Percentiles rank a stretch among this genome's conserved stretches.
Evolutionary conservation across 768 basidiomycete genomes (phyloP).

Genomic region (Leccinum disarticulatum): DNA sequence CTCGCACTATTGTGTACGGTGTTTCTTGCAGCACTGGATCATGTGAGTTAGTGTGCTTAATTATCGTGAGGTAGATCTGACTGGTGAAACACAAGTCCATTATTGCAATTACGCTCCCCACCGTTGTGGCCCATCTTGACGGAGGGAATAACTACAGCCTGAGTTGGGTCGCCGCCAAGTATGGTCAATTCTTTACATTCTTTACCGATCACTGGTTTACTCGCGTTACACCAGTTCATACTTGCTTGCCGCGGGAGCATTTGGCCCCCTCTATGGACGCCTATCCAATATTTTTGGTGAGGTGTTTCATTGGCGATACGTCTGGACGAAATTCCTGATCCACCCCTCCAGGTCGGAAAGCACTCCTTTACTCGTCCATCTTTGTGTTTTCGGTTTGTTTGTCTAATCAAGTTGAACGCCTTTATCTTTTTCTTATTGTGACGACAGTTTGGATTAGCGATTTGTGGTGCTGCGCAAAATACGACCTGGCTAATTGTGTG

Average conservation of each 20-base stretch:
- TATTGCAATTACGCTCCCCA: slow-evolving; percentile 69
- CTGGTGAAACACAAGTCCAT: slow-evolving; percentile 42
- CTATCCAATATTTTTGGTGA: slow-evolving; percentile 55
- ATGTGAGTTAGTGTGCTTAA: slow-evolving; percentile 35
- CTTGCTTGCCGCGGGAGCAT: slow-evolving; percentile 62
- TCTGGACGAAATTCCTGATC: background rate
- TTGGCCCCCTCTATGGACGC: slow-evolving; percentile 76
- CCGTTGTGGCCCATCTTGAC: slow-evolving; percentile 61
- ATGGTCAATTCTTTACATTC: slow-evolving; percentile 5
- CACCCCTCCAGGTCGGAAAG: slow-evolving; percentile 53
- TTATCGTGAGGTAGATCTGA: background rate
- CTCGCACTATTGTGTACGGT: slow-evolving; percentile 24
- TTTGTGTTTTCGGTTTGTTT: slow-evolving; percentile 59
- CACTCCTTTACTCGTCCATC: slow-evolving; percentile 63
- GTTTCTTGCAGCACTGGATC: slow-evolving; percentile 50
- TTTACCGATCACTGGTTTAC: slow-evolving; percentile 1
- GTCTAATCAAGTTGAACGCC: background rate
- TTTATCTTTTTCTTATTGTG: background rate
- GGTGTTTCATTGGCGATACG: background rate
- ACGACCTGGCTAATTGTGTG: slow-evolving; percentile 76
- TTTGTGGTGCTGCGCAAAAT: slow-evolving; percentile 77
- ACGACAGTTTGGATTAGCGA: slow-evolving; percentile 67
- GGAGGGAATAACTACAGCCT: slow-evolving; percentile 63
- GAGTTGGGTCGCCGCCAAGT: slow-evolving; percentile 78
- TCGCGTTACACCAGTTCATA: slow-evolving; percentile 52